Conservation (phyloP, 2,329 filamentous ascomycete species). For the Beauveria australis region DNA sequence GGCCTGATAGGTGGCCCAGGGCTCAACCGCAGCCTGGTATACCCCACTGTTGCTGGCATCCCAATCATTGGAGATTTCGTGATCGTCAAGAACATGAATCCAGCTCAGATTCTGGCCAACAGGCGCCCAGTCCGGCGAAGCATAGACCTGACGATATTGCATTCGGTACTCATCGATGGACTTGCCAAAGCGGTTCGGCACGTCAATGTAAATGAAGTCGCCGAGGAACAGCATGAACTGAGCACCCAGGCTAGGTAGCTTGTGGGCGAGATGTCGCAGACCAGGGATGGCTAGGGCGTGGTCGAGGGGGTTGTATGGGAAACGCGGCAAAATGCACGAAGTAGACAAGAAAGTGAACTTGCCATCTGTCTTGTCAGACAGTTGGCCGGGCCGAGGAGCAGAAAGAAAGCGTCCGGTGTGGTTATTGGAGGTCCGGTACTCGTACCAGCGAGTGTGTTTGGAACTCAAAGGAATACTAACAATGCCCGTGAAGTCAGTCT, state of each 20-base stretch:
- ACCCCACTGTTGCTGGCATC: conserved; percentile 71
- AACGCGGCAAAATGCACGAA: conserved; percentile 84
- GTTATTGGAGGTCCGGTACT: conserved; percentile 81
- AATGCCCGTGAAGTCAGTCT: conserved; percentile 74
- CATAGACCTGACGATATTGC: conserved; percentile 93
- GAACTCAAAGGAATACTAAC: conserved; percentile 57
- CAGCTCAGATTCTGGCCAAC: conserved; percentile 78
- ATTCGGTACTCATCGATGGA: conserved; percentile 70
- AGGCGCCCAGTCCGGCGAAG: conserved; percentile 80
- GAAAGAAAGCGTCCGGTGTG: conserved; percentile 75
- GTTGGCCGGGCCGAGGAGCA: conserved; percentile 61
- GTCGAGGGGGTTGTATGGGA: conserved; percentile 79
- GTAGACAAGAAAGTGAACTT: conserved; percentile 87
- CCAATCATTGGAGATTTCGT: conserved; percentile 96
- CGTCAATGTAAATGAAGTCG: conserved; percentile 87
- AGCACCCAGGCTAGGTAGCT: conserved; percentile 61
- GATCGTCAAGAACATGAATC: conserved; percentile 95
- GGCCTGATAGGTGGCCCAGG: conserved; percentile 81
- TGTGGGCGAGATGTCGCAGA: conserved; percentile 65
- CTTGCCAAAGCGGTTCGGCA: conserved; percentile 70
- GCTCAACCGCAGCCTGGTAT: conserved; percentile 71
- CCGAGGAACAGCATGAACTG: conserved; percentile 78
- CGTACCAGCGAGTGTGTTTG: conserved; percentile 64
- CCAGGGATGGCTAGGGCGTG: conserved; percentile 79
- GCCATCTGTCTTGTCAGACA: conserved; percentile 51